phyloP scores from a whole-genome alignment of 2,329 filamentous ascomycete genomes.

The Apiospora phragmitis region DNA sequence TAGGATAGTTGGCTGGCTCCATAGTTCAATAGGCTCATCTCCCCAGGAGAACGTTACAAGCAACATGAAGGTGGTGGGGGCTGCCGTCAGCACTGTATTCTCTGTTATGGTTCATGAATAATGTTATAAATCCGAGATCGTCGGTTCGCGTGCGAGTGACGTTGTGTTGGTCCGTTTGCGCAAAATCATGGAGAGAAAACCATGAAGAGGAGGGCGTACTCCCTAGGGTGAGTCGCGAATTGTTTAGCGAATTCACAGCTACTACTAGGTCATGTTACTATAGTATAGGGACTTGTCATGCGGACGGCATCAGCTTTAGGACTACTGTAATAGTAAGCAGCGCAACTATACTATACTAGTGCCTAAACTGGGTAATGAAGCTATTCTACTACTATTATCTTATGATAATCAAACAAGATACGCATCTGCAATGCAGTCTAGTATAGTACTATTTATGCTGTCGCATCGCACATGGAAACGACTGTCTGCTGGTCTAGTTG shows the following conservation, averaged over 20 bases:
- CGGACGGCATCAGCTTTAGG: neutral
- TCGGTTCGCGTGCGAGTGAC: neutral
- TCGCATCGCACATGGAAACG: neutral
- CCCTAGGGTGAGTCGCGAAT: neutral
- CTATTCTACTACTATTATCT: neutral
- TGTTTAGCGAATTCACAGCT: neutral
- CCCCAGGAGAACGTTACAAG: conserved; percentile 2
- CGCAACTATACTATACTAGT: neutral
- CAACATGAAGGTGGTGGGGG: conserved; percentile 4
- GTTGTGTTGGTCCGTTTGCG: neutral
- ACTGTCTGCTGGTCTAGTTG: neutral
- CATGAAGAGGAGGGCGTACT: neutral
- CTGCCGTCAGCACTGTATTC: conserved; percentile 6
- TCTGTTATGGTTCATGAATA: neutral
- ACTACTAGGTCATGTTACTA: neutral
- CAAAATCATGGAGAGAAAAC: neutral
- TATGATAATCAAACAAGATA: neutral
- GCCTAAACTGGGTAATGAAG: neutral
- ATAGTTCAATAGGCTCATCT: conserved; percentile 4
- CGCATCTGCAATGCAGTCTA: neutral
- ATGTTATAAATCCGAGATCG: neutral
- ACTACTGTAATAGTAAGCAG: conserved; percentile 1
- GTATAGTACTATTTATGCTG: neutral
- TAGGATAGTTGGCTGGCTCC: neutral
- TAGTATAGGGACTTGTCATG: neutral